Base-by-base conservation (phyloP, 1,284 basidiomycete genomes). In the Golubevia sp. region DNA sequence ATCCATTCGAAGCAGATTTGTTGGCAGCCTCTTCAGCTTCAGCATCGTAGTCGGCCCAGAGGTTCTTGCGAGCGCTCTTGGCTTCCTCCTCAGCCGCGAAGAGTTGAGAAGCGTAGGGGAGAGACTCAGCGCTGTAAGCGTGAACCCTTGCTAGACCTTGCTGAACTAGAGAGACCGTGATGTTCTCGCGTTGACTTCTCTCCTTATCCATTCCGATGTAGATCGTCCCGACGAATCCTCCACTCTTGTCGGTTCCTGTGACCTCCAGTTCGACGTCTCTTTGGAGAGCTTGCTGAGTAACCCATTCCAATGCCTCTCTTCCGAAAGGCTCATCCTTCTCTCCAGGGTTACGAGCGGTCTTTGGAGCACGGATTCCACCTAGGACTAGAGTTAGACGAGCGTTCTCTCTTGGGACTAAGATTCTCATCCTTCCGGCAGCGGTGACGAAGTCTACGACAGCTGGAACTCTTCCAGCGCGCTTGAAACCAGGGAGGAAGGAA, bases 381-480 rank as follows among this genome's bases (percentile, higher is more conserved):
- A 82, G 68, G 18, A 82, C 79, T 52, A 82, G 71, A 5, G 78
- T 80, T 34, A 79, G 58, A 2, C 71, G 61, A 0, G 67, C 71
- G 23, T 75, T 76, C 57, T 79, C 76, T 13, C 71, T 62, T 3
- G 76, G 76, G 18, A 79, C 72, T 49, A 77, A 67, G 8, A 79
- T 52, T 70, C 74, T 75, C 67, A 79, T 73, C 2, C 76, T 60
- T 5, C 30, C 30, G 11, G 30, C 30, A 34, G 30, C 11, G 53
- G 94, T 91, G 65, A 98, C 94, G 83, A 93, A 97, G 59, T 99
- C 95, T 23, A 98, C 93, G 4, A 97, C 86, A 7, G 91, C 96
- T 1, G 90, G 86, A 61, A 96, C 89, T 73, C 88, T 88, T 18
- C 94, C 95, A 58, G 89, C 86, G 25, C 96, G 90, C 85, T 97